Evolutionary conservation across 2,329 filamentous ascomycete species (phyloP).

Genomic region (Chaetomium olivaceum): DNA sequence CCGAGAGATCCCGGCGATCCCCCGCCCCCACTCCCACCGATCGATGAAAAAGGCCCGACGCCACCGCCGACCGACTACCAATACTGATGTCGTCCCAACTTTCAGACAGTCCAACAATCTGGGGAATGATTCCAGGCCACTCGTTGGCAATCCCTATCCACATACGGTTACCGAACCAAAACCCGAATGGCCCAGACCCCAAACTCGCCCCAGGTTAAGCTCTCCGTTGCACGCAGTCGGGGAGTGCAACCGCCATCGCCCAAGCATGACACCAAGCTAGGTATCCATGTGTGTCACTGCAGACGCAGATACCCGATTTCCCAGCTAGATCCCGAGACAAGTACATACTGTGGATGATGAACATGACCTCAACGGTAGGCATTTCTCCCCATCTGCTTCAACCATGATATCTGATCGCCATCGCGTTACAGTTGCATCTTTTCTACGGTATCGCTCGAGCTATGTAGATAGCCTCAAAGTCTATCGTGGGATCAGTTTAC

Average conservation of each 20-base stretch:
- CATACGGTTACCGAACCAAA: not conserved
- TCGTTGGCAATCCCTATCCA: not conserved
- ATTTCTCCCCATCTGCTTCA: not conserved
- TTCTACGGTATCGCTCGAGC: not conserved
- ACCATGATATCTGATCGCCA: not conserved
- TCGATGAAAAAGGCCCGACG: not conserved
- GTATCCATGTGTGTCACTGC: not conserved
- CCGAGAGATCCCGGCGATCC: not conserved
- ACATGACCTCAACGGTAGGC: not conserved
- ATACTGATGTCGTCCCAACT: not conserved
- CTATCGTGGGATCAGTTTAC: not conserved
- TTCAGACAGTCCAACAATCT: not conserved
- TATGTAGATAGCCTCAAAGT: not conserved
- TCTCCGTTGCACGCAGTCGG: not conserved
- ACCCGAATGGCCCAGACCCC: not conserved
- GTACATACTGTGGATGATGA: not conserved
- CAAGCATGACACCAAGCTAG: not conserved
- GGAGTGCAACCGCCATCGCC: not conserved
- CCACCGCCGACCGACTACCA: not conserved
- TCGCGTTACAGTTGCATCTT: not conserved
- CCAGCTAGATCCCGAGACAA: not conserved
- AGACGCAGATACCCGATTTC: conserved; percentile 4
- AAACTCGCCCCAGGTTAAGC: not conserved
- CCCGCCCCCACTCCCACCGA: not conserved
- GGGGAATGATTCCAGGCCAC: too few species aligned